A percentile compares a stretch with the other conserved stretches of the same genome.
Evolutionary conservation across 2,329 filamentous ascomycete species (phyloP).

Genomic region (Chaetomiaceae sp.): DNA sequence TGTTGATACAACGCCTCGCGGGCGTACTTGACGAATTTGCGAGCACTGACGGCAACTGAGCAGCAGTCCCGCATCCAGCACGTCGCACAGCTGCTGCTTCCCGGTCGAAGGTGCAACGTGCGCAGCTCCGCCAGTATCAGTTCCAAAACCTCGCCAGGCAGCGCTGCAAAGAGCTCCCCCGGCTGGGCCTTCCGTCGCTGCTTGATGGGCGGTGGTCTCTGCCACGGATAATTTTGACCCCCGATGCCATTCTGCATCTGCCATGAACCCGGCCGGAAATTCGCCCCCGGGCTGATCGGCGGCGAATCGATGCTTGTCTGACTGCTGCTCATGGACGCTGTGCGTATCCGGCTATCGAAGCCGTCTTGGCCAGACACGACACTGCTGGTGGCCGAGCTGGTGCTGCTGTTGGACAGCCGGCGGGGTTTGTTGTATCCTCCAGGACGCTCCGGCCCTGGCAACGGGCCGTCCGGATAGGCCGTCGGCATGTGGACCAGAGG

Average conservation of each 20-base stretch:
- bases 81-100: constrained; percentile 54
- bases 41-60: constrained; percentile 46
- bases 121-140: constrained; percentile 53
- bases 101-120: constrained; percentile 44
- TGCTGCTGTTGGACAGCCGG: constrained; percentile 28
- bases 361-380: constrained; percentile 24
- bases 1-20: constrained; percentile 53
- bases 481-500: constrained; percentile 16
- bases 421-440: constrained; percentile 24
- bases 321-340: constrained; percentile 28
- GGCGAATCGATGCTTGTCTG: constrained; percentile 29
- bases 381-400: constrained; percentile 31
- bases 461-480: constrained; percentile 12
- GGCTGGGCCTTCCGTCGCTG: constrained; percentile 35
- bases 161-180: constrained; percentile 50
- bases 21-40: constrained; percentile 50
- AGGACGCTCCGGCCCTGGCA: constrained; percentile 10
- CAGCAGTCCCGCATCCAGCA: constrained; percentile 62
- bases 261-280: too few species aligned
- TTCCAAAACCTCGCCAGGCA: constrained; percentile 57
- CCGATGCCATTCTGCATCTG: constrained; percentile 16
- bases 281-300: constrained; percentile 14
- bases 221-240: constrained; percentile 25
- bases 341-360: constrained; percentile 32
- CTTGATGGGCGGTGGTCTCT: constrained; percentile 35